Base-by-base conservation (phyloP, 2,329 filamentous ascomycete genomes). In the Botrytis medusae region DNA sequence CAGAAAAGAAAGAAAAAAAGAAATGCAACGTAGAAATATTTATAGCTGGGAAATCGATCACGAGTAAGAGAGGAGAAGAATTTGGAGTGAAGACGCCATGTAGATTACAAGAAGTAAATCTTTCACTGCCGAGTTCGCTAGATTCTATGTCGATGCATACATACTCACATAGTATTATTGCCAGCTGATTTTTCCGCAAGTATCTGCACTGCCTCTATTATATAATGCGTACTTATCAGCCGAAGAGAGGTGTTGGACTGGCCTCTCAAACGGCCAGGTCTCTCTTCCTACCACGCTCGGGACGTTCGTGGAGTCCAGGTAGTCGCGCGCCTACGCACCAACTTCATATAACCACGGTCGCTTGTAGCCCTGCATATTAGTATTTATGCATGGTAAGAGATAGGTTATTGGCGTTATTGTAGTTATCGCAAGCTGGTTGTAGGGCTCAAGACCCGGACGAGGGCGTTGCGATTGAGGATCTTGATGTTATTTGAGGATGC, bases 281-380 rank as follows among this genome's bases (percentile, higher is more conserved):
- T 57, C 51, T 29, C 37, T 63, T 40, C 59, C 37, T 63, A 29
- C 37, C 40, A 20, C 9, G 25, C 37, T 12, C 59, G 59, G 25
- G 25, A 29, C 4, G 37, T 18, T 18, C 1, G 34, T 42, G 10
- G 14, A 10, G 20, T 59, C 10, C 1, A 61, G 22, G 37, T 29
- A 63, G 37, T 63, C 61, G 61, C 61, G 61, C 61, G 61, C 61
- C 37, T 63, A 42, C 40, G 25, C 25, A 44, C 16, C 37, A 63
- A 63, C 37, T 63, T 29, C n/a, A 6, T 10, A 44, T 9, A 40
- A 20, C 5, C 25, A 16, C 6, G 34, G 60, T 62, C 34, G 7
- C 34, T 40, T 62, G 14, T n/a, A 60, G 57, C 4, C 29, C 29
- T 32, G 14, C 9, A 14, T 1, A 2, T 34, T 10, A 12, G 29